These are phyloP conservation scores for Fomitopsis palustris DNA, from an alignment of 1,284 basidiomycete species.

Conservation along the genomic window DNA sequence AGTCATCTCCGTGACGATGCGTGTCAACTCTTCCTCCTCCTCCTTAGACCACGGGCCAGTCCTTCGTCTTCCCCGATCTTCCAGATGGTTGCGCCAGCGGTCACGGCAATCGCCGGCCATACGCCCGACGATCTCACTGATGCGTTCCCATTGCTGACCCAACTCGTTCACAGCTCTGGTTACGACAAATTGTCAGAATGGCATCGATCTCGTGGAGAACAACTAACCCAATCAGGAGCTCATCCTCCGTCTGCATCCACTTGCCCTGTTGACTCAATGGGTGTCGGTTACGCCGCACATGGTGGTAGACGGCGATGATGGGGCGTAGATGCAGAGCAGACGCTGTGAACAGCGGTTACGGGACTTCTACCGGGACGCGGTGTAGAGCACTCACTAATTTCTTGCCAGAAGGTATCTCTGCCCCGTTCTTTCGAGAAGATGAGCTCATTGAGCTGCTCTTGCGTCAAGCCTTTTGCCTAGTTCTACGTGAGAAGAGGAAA, in stretches of 20 bases:
- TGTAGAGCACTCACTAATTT: constrained; percentile 56
- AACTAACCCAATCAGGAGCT: constrained; percentile 54
- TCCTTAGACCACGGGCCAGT: constrained; percentile 66
- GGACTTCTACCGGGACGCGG: neutral
- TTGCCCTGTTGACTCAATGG: constrained; percentile 64
- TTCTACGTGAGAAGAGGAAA: neutral
- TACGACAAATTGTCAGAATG: neutral
- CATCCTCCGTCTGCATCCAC: constrained; percentile 72
- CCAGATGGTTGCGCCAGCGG: constrained; percentile 76
- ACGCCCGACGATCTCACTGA: constrained; percentile 64
- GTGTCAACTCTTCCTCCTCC: constrained; percentile 68
- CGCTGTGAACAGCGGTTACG: constrained; percentile 42
- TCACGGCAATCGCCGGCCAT: constrained; percentile 80
- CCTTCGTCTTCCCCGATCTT: constrained; percentile 49
- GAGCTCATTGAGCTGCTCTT: constrained; percentile 54
- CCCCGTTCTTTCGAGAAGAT: constrained; percentile 66
- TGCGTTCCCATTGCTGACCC: constrained; percentile 79
- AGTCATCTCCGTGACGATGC: constrained; percentile 71
- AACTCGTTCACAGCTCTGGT: constrained; percentile 59
- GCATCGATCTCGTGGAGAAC: neutral
- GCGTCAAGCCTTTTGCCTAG: constrained; percentile 44
- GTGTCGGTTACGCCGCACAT: constrained; percentile 66
- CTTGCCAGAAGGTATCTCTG: constrained; percentile 70
- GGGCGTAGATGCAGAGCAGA: constrained; percentile 67
- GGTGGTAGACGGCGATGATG: constrained; percentile 78